Percentiles rank a stretch among this genome's conserved stretches.
phyloP scores from a whole-genome alignment of 2,329 filamentous ascomycete species.

The Colletotrichum magnum region DNA sequence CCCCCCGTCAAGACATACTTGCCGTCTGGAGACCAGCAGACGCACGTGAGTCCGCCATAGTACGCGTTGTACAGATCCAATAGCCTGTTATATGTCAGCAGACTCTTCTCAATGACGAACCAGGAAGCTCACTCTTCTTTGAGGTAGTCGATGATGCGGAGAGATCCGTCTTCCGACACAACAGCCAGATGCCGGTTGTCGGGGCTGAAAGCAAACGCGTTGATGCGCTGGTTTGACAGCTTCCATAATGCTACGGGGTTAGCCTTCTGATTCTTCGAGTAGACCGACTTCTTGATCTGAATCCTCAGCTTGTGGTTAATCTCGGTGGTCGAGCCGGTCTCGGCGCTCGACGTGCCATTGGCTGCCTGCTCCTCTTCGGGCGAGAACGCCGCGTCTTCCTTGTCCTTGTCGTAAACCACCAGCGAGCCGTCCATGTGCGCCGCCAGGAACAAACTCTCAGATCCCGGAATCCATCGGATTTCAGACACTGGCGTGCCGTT shows the following conservation, averaged over 20 bases:
- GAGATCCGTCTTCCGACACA: slow-evolving; percentile 90
- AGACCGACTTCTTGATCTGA: slow-evolving; percentile 89
- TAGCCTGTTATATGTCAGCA: slow-evolving; percentile 67
- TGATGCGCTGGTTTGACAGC: slow-evolving; percentile 89
- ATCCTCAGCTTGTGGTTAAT: slow-evolving; percentile 65
- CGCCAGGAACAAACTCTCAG: slow-evolving; percentile 92
- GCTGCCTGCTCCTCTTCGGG: slow-evolving; percentile 72
- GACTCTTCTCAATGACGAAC: not conserved
- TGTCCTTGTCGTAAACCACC: slow-evolving; percentile 97
- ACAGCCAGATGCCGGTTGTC: slow-evolving; percentile 89
- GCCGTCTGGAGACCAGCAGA: slow-evolving; percentile 97
- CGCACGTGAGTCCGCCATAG: slow-evolving; percentile 92
- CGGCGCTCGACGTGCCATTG: slow-evolving; percentile 52
- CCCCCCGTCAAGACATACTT: slow-evolving; percentile 96
- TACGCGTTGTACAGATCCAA: slow-evolving; percentile 90
- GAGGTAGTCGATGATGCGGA: slow-evolving; percentile 92
- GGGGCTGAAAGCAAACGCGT: slow-evolving; percentile 92
- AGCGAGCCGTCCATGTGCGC: slow-evolving; percentile 92
- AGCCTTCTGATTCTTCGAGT: slow-evolving; percentile 91
- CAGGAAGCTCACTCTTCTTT: slow-evolving; percentile 79
- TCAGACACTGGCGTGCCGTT: slow-evolving; percentile 88
- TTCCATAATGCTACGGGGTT: slow-evolving; percentile 97
- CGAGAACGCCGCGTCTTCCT: slow-evolving; percentile 86
- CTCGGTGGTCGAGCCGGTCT: slow-evolving; percentile 49
- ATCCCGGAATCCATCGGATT: slow-evolving; percentile 94